Evolutionary conservation across 2,329 filamentous ascomycete genomes (phyloP), one percentile per base, ranked within the genome.

Genomic region (Penicillium thymicola): DNA sequence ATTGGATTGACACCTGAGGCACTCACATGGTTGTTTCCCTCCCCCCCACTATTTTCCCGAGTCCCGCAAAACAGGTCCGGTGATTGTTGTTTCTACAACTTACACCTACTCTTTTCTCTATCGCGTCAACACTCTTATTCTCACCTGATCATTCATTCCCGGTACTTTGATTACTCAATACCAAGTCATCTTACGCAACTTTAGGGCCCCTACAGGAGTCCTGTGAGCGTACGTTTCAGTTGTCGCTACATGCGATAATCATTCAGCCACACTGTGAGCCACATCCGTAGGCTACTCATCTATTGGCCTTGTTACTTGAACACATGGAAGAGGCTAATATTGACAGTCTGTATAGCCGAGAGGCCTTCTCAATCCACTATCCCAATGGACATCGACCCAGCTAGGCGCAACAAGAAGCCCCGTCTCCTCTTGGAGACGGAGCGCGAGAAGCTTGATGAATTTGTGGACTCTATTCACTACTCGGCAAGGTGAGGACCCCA

Each of bases 391-490:
- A 92, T 96, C 70, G 93, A 97, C 77, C 84, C 85, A 66, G 87
- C 81, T 67, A 87, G 93, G 74, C 89, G 93, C 73, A 97, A 97
- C 79, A 89, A 89, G 78, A 85, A 85, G 72, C 90, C 94, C 41
- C 86, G 93, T 59, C 84, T 88, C 60, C 79, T 99, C 55, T 85
- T 87, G 32, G 91, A 97, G 61, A 78, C 82, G 18, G 94, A 99
- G 81, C 86, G 89, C 64, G 85, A 88, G 64, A 86, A 88, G 59
- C 81, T 99, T 57, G 91, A 97, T 60, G 92, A 97, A 75, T 97
- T 90, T 72, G 85, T 94, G 65, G 92, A 97, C 69, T 85, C 86
- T 32, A 99, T 99, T 67, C 92, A 97, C 77, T 99, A 99, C 79
- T 97, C 93, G 51, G 85, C 89, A 62, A 85, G 92, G 92, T 96